Conservation (phyloP, 306 rosid species). For the Arachis hypogaea region DNA sequence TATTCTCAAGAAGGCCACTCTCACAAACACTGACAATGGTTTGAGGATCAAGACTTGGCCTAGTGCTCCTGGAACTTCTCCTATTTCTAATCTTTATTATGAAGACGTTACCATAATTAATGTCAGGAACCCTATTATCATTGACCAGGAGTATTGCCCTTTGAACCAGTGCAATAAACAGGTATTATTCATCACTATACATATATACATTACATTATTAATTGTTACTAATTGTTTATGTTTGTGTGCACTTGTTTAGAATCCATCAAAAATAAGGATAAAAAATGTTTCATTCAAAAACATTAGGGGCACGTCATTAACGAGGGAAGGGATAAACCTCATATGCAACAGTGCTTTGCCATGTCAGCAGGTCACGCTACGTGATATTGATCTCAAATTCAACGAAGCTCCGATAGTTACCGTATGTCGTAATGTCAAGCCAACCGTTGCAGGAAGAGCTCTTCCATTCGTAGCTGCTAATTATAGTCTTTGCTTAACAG, state of each 20-base stretch:
- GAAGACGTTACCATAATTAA: conserved; percentile 47
- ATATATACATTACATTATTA: too few species aligned
- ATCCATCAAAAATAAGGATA: conserved; percentile 51
- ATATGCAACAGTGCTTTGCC: conserved; percentile 45
- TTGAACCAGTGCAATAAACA: conserved; percentile 41
- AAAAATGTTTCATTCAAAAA: conserved; percentile 53
- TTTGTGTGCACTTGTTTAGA: conserved; percentile 14
- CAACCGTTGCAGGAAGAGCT: conserved; percentile 39
- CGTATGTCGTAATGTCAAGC: conserved; percentile 43
- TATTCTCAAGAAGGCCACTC: conserved; percentile 24
- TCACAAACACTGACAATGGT: conserved; percentile 40
- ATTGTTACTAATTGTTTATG: background rate
- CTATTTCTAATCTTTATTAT: conserved; percentile 39
- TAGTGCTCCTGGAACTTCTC: background rate
- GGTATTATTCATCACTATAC: conserved; percentile 28
- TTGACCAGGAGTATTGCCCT: conserved; percentile 67
- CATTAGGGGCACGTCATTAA: conserved; percentile 41
- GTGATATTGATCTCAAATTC: conserved; percentile 38
- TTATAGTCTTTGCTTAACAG: background rate
- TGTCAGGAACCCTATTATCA: conserved; percentile 47
- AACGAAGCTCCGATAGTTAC: conserved; percentile 23
- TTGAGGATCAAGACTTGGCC: conserved; percentile 58
- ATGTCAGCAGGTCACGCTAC: conserved; percentile 45
- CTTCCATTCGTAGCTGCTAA: conserved; percentile 15
- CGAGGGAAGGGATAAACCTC: conserved; percentile 11